Base-by-base conservation (phyloP, 2,329 filamentous ascomycete genomes). In the Coniochaeta prunicola region DNA sequence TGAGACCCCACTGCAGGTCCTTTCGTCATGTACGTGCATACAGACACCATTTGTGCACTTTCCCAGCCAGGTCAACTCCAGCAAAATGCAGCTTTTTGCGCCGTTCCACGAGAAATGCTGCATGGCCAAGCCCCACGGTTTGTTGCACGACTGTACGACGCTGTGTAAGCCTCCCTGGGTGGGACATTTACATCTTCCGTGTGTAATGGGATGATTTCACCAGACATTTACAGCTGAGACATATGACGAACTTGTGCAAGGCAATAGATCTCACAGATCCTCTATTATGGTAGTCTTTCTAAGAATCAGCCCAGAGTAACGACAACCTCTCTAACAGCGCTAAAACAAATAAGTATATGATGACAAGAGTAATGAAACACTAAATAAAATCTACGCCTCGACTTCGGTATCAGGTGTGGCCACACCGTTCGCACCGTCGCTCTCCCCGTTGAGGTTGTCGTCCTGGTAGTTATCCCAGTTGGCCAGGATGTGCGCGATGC, bases 401-500 rank as follows among this genome's bases (percentile, higher is more conserved):
- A 66, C 63, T 57, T 67, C 59, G 12, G 64, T 59, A 45, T 65
- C 62, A 31, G 31, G 6, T 34, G 75, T 71, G 31, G 69, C 68
- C 42, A 50, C 24, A 5, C 72, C 68, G 57, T 68, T 78, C 17
- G 53, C 53, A 30, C 72, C 70, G 17, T 72, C 73, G 64, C 72
- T 76, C 53, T 75, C 70, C 59, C 74, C 77, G 10, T 66, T 70
- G 28, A 60, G 69, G 45, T 68, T 65, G 34, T 83, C 80, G 55
- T 83, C 80, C 66, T 84, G 80, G 71, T 89, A 91, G 74, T 85
- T 87, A 56, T 91, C 88, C 88, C 88, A 91, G 79, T 97, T 96
- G 65, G 91, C 90, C 72, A 97, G 74, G 62, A 92, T 88, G 60
- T 89, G 83, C 48, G 86, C 88, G 70, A 92, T 92, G 75, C 88